Evolutionary conservation across 495 filamentous ascomycete species (phyloP).

Genomic region (Lentithecium fluviatile): DNA sequence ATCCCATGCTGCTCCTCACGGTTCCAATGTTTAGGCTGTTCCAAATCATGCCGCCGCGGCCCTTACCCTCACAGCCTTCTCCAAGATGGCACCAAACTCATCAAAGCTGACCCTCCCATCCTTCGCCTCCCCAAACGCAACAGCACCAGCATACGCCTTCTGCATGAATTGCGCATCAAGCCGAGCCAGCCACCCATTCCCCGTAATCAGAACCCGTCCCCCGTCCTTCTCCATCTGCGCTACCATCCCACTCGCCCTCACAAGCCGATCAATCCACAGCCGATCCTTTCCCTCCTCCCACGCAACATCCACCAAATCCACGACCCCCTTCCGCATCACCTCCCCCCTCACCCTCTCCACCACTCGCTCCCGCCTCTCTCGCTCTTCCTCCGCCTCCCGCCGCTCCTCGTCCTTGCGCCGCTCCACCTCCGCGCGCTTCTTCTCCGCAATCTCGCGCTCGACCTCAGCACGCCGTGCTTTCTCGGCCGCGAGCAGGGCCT

Average conservation of each 20-base stretch:
- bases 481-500: slow-evolving; percentile 44
- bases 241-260: slow-evolving; percentile 36
- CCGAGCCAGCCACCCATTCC: slow-evolving; percentile 38
- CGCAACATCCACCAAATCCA: slow-evolving; percentile 37
- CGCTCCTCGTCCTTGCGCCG: slow-evolving; percentile 36
- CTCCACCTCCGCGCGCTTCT: slow-evolving; percentile 39
- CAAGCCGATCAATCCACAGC: slow-evolving; percentile 41
- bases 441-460: slow-evolving; percentile 45
- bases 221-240: slow-evolving; percentile 16
- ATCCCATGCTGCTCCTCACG: too few relatives aligned
- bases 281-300: slow-evolving; percentile 29
- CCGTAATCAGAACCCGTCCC: slow-evolving; percentile 39
- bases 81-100: slow-evolving; percentile 30
- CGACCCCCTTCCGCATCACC: slow-evolving; percentile 35
- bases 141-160: slow-evolving; percentile 33
- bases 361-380: slow-evolving; percentile 39
- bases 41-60: slow-evolving; percentile 8
- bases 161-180: slow-evolving; percentile 36
- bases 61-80: slow-evolving; percentile 25
- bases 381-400: slow-evolving; percentile 38
- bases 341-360: slow-evolving; percentile 37
- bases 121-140: slow-evolving; percentile 22
- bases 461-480: slow-evolving; percentile 42
- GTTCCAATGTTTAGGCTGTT: too few relatives aligned
- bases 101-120: slow-evolving; percentile 28